Conservation (phyloP, 129 eudicot species). For the Glebionis coronaria region DNA sequence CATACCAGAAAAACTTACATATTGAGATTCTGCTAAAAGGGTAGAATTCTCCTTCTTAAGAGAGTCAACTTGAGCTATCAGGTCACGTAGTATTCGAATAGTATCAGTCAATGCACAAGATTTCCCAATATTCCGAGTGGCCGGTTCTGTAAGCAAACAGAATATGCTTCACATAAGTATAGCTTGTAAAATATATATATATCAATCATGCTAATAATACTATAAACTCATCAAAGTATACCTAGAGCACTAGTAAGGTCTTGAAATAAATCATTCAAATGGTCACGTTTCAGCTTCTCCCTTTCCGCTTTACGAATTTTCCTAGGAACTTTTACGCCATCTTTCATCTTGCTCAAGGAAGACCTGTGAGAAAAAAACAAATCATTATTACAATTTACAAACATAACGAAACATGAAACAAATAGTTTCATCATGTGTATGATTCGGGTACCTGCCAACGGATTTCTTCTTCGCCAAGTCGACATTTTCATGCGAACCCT, state of each 20-base stretch:
- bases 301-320: slow-evolving; percentile 78
- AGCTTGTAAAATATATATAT: neutral
- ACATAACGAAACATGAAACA: neutral
- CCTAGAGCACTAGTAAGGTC: slow-evolving; percentile 59
- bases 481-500: slow-evolving; percentile 16
- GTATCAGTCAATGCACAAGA: slow-evolving; percentile 59
- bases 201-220: neutral
- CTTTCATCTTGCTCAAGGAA: slow-evolving; percentile 46
- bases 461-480: slow-evolving; percentile 20
- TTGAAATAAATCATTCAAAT: slow-evolving; percentile 56
- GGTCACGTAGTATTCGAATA: slow-evolving; percentile 49
- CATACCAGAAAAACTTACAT: slow-evolving; percentile 80
- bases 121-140: slow-evolving; percentile 54
- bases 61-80: slow-evolving; percentile 54
- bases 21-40: slow-evolving; percentile 69
- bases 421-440: neutral
- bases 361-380: slow-evolving; percentile 25
- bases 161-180: neutral
- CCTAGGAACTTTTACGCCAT: slow-evolving; percentile 46
- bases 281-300: slow-evolving; percentile 82
- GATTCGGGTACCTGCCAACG: slow-evolving; percentile 24
- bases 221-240: slow-evolving; percentile 11
- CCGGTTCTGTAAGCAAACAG: slow-evolving; percentile 40
- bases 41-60: slow-evolving; percentile 67
- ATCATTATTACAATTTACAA: too few relatives aligned